These are phyloP conservation scores for Fusarium paranaense DNA, from an alignment of 2,329 filamentous ascomycete genomes.

Conservation along the genomic window DNA sequence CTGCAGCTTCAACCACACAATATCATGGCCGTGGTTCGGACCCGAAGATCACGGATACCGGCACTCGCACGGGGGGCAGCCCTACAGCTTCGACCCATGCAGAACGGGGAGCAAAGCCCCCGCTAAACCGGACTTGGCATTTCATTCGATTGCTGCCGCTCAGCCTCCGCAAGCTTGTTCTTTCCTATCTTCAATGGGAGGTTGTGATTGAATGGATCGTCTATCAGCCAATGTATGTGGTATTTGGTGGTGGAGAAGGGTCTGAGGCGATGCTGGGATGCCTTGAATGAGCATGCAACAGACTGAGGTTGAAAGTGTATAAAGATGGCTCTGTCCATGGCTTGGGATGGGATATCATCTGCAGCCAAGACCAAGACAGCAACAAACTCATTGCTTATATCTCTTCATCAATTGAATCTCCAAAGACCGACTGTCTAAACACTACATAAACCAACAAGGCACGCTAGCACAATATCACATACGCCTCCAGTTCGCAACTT, in stretches of 20 bases:
- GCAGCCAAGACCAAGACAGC: background rate
- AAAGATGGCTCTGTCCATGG: constrained; percentile 13
- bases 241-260: background rate
- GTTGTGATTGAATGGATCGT: background rate
- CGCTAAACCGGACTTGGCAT: constrained; percentile 26
- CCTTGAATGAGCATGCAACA: constrained; percentile 3
- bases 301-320: constrained; percentile 14
- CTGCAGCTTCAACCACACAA: background rate
- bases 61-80: constrained; percentile 19
- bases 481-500: background rate
- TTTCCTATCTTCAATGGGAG: background rate
- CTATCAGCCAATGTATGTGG: background rate
- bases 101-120: background rate
- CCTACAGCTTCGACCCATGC: constrained; percentile 17
- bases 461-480: background rate
- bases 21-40: background rate
- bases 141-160: constrained; percentile 17
- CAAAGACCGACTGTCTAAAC: background rate
- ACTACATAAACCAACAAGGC: background rate
- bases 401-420: background rate
- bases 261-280: constrained; percentile 24
- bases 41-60: constrained; percentile 8
- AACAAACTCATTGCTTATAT: background rate
- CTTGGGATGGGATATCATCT: background rate
- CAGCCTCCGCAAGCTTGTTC: background rate